These are phyloP conservation scores for Trifolium repens DNA, from an alignment of 306 rosid genomes.

Conservation along the genomic window DNA sequence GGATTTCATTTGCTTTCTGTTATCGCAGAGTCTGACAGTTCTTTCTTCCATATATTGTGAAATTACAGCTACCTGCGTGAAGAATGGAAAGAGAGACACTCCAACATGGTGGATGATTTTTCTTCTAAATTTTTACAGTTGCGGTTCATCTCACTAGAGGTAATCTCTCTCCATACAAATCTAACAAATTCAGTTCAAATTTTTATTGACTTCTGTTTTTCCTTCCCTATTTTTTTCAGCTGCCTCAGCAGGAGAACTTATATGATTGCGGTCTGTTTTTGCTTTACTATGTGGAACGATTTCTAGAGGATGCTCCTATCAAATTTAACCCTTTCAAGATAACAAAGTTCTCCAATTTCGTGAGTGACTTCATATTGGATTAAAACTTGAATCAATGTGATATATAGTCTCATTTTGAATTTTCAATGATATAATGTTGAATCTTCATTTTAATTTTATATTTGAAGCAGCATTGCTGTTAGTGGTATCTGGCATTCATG, in stretches of 20 bases:
- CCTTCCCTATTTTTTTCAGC: slow-evolving; percentile 47
- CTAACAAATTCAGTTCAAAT: slow-evolving; percentile 11
- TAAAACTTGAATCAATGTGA: slow-evolving; percentile 18
- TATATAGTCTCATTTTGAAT: slow-evolving; percentile 16
- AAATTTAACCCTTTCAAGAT: slow-evolving; percentile 61
- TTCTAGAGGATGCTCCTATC: slow-evolving; percentile 68
- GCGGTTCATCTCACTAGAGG: slow-evolving; percentile 67
- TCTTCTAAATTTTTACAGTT: slow-evolving; percentile 56
- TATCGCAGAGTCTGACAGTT: slow-evolving; percentile 26
- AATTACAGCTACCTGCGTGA: slow-evolving; percentile 68
- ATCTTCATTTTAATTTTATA: slow-evolving; percentile 3
- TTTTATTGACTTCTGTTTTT: slow-evolving; percentile 29
- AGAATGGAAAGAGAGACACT: slow-evolving; percentile 78
- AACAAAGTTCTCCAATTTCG: slow-evolving; percentile 62
- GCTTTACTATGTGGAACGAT: slow-evolving; percentile 80
- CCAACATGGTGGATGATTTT: slow-evolving; percentile 48
- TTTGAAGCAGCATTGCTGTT: slow-evolving; percentile 3
- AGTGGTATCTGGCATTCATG: slow-evolving; percentile 30
- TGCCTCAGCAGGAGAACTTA: slow-evolving; percentile 83
- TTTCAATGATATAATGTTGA: slow-evolving; percentile 17
- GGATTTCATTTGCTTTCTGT: slow-evolving; percentile 27
- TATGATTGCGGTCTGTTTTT: slow-evolving; percentile 86
- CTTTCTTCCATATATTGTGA: slow-evolving; percentile 26
- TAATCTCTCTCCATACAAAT: slow-evolving; percentile 35
- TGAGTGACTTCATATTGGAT: slow-evolving; percentile 52